These are phyloP conservation scores for Colletotrichum simmondsii DNA, from an alignment of 2,329 filamentous ascomycete genomes.

Conservation along the genomic window DNA sequence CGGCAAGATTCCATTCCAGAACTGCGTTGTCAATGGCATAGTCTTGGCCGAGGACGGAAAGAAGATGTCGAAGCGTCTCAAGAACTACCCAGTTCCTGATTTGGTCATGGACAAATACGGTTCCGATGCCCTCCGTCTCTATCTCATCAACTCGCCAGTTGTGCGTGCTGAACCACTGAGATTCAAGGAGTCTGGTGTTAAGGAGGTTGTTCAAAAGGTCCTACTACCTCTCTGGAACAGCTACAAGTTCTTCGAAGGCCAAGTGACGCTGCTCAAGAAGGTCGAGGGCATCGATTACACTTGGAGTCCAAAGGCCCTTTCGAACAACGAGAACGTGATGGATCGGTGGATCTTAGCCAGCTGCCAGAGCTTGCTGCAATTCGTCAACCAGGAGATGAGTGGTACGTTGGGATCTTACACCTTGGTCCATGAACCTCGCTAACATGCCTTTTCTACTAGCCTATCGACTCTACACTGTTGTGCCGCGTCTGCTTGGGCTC, in stretches of 20 bases:
- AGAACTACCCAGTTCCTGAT: slow-evolving; percentile 93
- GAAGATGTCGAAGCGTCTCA: slow-evolving; percentile 98
- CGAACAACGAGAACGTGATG: slow-evolving; percentile 89
- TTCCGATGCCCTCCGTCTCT: slow-evolving; percentile 91
- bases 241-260: slow-evolving; percentile 95
- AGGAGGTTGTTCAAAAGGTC: slow-evolving; percentile 94
- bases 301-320: slow-evolving; percentile 81
- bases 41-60: slow-evolving; percentile 95
- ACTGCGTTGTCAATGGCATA: slow-evolving; percentile 96
- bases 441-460: slow-evolving; percentile 47
- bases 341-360: slow-evolving; percentile 95
- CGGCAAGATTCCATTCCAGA: slow-evolving; percentile 87
- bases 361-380: slow-evolving; percentile 90
- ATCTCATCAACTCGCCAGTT: slow-evolving; percentile 96
- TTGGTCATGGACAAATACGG: slow-evolving; percentile 89
- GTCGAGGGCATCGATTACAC: slow-evolving; percentile 79
- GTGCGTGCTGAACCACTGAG: slow-evolving; percentile 90
- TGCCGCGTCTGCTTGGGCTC: slow-evolving; percentile 82
- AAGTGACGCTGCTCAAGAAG: slow-evolving; percentile 89
- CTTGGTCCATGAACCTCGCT: not conserved
- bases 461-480: slow-evolving; percentile 89
- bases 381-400: slow-evolving; percentile 92
- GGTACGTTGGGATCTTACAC: slow-evolving; percentile 56
- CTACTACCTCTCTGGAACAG: slow-evolving; percentile 94
- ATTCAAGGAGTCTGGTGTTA: slow-evolving; percentile 93